Percentiles rank a stretch among this genome's conserved stretches.
These are phyloP conservation scores for Penicillium palitans DNA, from an alignment of 2,329 filamentous ascomycete species.

Conservation along the genomic window DNA sequence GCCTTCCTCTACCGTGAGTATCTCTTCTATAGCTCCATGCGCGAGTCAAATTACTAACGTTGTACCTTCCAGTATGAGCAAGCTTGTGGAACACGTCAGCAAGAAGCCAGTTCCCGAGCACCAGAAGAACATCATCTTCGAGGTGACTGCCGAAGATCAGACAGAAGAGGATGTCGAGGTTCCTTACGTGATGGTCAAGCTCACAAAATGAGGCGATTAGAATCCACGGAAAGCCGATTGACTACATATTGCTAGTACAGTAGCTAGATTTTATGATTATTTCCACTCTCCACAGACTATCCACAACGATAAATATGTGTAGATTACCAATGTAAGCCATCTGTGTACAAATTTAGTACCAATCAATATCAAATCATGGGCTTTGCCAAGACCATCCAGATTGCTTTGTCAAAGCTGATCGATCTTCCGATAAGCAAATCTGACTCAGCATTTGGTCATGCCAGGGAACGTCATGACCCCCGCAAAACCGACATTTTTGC, in stretches of 20 bases:
- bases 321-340: constrained; percentile 10
- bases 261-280: constrained; percentile 14
- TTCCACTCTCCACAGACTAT: neutral
- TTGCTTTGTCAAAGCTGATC: constrained; percentile 32
- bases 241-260: constrained; percentile 9
- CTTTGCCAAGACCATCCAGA: neutral
- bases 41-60: constrained; percentile 27
- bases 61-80: constrained; percentile 66
- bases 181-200: constrained; percentile 90
- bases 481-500: constrained; percentile 13
- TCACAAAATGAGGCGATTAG: constrained; percentile 45
- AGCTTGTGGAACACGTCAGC: constrained; percentile 82
- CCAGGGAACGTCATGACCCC: constrained; percentile 13
- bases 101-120: constrained; percentile 90
- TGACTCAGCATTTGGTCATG: constrained; percentile 26
- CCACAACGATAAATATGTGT: neutral
- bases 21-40: constrained; percentile 23
- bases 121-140: constrained; percentile 94
- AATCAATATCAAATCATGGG: neutral
- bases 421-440: constrained; percentile 22
- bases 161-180: constrained; percentile 94
- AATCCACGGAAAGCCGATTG: constrained; percentile 1
- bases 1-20: constrained; percentile 67
- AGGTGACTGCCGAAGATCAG: constrained; percentile 87
- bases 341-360: constrained; percentile 7